Evolutionary conservation across 192 early-diverging fungal species (phyloP), one percentile per base, ranked within the genome.

Genomic region (Gryganskiella cystojenkinii): DNA sequence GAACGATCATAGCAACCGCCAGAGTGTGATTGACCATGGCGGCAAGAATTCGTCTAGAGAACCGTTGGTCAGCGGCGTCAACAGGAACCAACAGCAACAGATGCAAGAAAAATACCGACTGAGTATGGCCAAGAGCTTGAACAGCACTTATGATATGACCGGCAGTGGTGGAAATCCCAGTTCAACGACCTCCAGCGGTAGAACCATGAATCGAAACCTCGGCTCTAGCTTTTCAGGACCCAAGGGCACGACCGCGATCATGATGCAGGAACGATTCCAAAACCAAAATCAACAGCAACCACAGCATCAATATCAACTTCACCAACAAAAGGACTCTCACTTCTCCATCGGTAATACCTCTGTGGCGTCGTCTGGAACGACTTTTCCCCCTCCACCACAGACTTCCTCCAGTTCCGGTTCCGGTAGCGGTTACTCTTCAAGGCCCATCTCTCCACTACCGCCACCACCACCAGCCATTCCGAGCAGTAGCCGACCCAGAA

Each of bases 241-340:
- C 13, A 13, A 40, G 37, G 37, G 37, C 5, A 5, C 37, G 37
- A 9, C 37, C 37, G 37, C 37, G 5, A 40, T 40, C 37, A 40
- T 40, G 37, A 40, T 40, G 37, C 37, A 40, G 37, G 37, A 40
- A 40, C 37, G 54, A 17, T 19, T 28, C 11, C 37, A 31, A 45
- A 24, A 60, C 13, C 43, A 31, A 60, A 37, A 59, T 9, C 25
- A 27, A 45, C 43, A 60, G 3, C 58, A 60, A 46, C 43, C 37
- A 11, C 35, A 42, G n/a, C 47, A 53, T 19, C n/a, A n/a, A n/a
- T n/a, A n/a, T n/a, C n/a, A n/a, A n/a, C n/a, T n/a, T n/a, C n/a
- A n/a, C n/a, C n/a, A n/a, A n/a, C 53, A 46, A 24, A 50, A 15
- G 37, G 13, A 8, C 17, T 27, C 30, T 30, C 22, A 17, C 22